These are phyloP conservation scores for Ogataea parapolymorpha DNA, from an alignment of 805 yeast genomes.

Conservation along the genomic window DNA sequence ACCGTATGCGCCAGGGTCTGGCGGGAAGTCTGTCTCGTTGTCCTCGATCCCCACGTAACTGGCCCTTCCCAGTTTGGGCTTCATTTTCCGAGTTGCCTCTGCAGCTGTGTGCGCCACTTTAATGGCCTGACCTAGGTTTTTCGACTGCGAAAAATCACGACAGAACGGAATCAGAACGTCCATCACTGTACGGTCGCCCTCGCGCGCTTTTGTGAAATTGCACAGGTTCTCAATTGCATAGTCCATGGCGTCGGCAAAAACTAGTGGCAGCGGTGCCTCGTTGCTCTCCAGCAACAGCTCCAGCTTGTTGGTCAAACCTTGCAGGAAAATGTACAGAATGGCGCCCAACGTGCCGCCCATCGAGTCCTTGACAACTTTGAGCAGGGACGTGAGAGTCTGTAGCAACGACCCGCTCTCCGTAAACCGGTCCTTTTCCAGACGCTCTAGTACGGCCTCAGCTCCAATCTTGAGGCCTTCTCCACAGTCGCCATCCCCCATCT, in stretches of 20 bases:
- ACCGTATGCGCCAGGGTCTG: constrained; percentile 42
- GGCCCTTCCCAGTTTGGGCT: constrained; percentile 38
- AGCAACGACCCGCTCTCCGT: constrained; percentile 28
- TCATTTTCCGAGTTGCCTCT: constrained; percentile 35
- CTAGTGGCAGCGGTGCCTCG: constrained; percentile 2
- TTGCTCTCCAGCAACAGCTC: constrained; percentile 25
- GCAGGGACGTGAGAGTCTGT: constrained; percentile 24
- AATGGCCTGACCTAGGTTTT: constrained; percentile 26
- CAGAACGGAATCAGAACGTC: constrained; percentile 39
- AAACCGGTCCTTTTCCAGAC: constrained; percentile 23
- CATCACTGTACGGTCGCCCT: constrained; percentile 39
- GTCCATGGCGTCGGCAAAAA: constrained; percentile 25
- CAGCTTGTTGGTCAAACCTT: constrained; percentile 21
- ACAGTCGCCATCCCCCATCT: constrained; percentile 44
- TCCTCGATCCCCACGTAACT: constrained; percentile 36
- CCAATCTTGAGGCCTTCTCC: constrained; percentile 38
- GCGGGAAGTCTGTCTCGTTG: constrained; percentile 30
- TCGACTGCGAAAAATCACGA: constrained; percentile 19
- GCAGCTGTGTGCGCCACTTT: constrained; percentile 31
- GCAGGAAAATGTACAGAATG: constrained; percentile 33
- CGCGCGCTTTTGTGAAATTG: constrained; percentile 36
- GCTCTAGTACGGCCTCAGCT: constrained; percentile 29
- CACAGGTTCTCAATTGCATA: constrained; percentile 31
- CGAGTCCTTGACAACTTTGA: constrained; percentile 32
- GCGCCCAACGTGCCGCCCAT: constrained; percentile 43